Conservation (phyloP, 2,329 filamentous ascomycete genomes). For the Clarireedia monteithiana region DNA sequence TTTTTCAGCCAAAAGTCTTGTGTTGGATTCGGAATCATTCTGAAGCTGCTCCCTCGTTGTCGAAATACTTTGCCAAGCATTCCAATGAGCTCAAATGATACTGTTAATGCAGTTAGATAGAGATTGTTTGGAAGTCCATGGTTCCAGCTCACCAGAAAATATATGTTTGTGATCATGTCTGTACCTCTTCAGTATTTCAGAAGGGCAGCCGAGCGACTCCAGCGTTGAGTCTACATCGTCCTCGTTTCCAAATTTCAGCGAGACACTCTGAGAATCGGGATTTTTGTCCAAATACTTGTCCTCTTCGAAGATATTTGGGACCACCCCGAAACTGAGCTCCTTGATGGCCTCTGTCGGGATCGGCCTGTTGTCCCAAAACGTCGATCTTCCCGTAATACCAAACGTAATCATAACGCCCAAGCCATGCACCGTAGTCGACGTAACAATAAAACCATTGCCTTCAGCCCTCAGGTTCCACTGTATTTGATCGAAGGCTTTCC, state of each 20-base stretch:
- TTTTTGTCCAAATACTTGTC: slow-evolving; percentile 32
- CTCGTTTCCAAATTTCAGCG: slow-evolving; percentile 41
- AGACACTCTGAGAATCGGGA: slow-evolving; percentile 23
- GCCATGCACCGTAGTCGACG: slow-evolving; percentile 33
- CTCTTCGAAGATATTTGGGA: slow-evolving; percentile 46
- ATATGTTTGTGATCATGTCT: slow-evolving; percentile 26
- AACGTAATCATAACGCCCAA: slow-evolving; percentile 49
- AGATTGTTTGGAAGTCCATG: background rate
- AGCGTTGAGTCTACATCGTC: slow-evolving; percentile 45
- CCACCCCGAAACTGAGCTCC: slow-evolving; percentile 47
- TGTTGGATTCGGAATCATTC: slow-evolving; percentile 50
- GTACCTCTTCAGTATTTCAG: slow-evolving; percentile 40
- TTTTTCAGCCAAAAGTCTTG: slow-evolving; percentile 43
- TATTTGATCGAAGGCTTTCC: slow-evolving; percentile 49
- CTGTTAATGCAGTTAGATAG: slow-evolving; percentile 31
- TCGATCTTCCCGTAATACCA: slow-evolving; percentile 40
- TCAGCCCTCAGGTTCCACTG: slow-evolving; percentile 40
- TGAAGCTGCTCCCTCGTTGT: slow-evolving; percentile 41
- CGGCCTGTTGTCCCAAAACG: slow-evolving; percentile 42
- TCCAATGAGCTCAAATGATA: slow-evolving; percentile 51
- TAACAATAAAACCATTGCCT: slow-evolving; percentile 31
- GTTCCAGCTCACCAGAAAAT: slow-evolving; percentile 20
- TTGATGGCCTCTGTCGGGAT: slow-evolving; percentile 47
- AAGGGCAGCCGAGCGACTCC: slow-evolving; percentile 45
- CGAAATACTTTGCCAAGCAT: slow-evolving; percentile 47